Percentiles rank a stretch among this genome's conserved stretches.
Evolutionary conservation across 2,329 filamentous ascomycete species (phyloP).

Genomic region (Fusarium subtropicale): DNA sequence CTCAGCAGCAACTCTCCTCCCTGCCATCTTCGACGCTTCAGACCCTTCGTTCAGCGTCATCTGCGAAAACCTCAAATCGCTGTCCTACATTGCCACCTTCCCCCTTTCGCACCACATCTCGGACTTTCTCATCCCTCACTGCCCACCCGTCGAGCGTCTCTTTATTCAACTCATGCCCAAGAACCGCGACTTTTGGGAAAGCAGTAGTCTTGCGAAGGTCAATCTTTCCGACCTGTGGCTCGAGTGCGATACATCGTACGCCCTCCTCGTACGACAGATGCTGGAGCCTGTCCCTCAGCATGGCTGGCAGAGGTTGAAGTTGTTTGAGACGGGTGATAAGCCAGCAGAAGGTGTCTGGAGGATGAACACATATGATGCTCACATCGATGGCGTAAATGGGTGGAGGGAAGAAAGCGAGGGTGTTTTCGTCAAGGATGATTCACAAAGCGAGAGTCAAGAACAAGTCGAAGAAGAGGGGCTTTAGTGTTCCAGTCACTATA

Average conservation of each 20-base stretch:
- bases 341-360: constrained; percentile 60
- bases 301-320: constrained; percentile 56
- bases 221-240: constrained; percentile 62
- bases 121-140: constrained; percentile 58
- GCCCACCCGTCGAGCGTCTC: constrained; percentile 64
- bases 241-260: constrained; percentile 65
- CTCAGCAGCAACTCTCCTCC: constrained; percentile 70
- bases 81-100: constrained; percentile 75
- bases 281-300: constrained; percentile 46
- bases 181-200: constrained; percentile 52
- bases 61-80: constrained; percentile 57
- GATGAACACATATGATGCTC: constrained; percentile 57
- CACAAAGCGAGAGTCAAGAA: constrained; percentile 3
- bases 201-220: constrained; percentile 55
- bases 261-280: constrained; percentile 57
- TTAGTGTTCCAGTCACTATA: neutral
- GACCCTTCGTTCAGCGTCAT: constrained; percentile 54
- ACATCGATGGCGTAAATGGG: constrained; percentile 50
- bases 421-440: constrained; percentile 54
- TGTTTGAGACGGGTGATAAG: constrained; percentile 64
- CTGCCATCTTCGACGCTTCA: constrained; percentile 60
- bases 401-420: constrained; percentile 61
- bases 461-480: constrained; percentile 2
- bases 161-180: constrained; percentile 63
- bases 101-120: constrained; percentile 71